Conservation (phyloP, 331 rosid species). For the Spiraea crenata region DNA sequence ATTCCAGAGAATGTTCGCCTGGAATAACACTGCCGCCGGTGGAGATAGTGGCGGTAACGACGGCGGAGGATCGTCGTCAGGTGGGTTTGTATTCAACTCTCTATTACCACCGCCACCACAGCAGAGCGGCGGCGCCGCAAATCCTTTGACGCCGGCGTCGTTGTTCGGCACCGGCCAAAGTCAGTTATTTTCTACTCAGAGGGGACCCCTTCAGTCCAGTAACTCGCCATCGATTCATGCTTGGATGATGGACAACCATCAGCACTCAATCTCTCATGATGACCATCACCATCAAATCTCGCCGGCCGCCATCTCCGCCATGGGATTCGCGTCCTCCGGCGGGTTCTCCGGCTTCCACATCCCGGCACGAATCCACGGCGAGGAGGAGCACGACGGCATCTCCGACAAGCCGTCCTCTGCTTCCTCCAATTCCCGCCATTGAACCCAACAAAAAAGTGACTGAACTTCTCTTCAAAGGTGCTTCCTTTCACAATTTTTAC, state of each 20-base stretch:
- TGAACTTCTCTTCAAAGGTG: constrained; percentile 40
- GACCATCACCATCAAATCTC: constrained; percentile 51
- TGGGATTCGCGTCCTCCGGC: constrained; percentile 56
- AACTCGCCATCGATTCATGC: constrained; percentile 85
- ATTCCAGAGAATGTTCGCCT: constrained; percentile 51
- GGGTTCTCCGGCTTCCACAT: constrained; percentile 69
- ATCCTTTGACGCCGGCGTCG: constrained; percentile 35
- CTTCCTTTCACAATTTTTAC: constrained; percentile 19
- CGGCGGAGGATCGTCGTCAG: constrained; percentile 21
- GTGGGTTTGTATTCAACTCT: constrained; percentile 51
- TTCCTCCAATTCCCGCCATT: constrained; percentile 95
- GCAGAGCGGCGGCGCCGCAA: constrained; percentile 18
- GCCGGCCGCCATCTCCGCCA: constrained; percentile 39
- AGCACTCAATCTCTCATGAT: constrained; percentile 34
- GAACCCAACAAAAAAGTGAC: constrained; percentile 26
- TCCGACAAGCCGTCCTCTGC: constrained; percentile 87
- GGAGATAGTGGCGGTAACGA: constrained; percentile 44
- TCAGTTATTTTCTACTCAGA: constrained; percentile 82
- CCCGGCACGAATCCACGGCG: constrained; percentile 92
- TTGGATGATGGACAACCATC: constrained; percentile 56
- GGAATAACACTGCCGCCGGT: constrained; percentile 38
- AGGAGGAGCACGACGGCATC: constrained; percentile 81
- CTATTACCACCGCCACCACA: constrained; percentile 23
- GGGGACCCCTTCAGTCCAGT: constrained; percentile 99
- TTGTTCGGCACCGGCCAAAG: constrained; percentile 54